Evolutionary conservation across 805 yeast genomes (phyloP).

Genomic region (Scheffersomyces stipitis): DNA sequence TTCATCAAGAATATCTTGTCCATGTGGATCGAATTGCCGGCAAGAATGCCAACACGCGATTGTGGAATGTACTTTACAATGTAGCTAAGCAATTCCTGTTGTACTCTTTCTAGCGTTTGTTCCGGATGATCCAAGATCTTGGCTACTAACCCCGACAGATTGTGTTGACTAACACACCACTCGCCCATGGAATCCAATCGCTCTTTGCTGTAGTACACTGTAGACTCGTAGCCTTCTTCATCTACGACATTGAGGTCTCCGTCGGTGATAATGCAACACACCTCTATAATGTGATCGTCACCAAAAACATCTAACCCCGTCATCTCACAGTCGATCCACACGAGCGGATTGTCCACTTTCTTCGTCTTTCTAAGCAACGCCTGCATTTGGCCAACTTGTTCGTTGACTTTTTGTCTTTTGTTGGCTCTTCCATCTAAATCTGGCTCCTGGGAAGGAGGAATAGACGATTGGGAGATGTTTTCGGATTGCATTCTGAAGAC

Average conservation of each 20-base stretch:
- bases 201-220: conserved; percentile 64
- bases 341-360: conserved; percentile 44
- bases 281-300: conserved; percentile 82
- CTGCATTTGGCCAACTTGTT: not conserved
- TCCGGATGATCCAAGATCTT: conserved; percentile 57
- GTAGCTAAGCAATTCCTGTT: conserved; percentile 62
- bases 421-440: not conserved
- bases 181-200: conserved; percentile 73
- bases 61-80: conserved; percentile 54
- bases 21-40: conserved; percentile 92
- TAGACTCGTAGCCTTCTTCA: conserved; percentile 73
- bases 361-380: not conserved
- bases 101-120: conserved; percentile 60
- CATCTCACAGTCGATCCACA: conserved; percentile 99
- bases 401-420: not conserved
- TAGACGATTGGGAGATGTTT: not conserved
- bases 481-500: not conserved
- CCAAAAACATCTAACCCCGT: conserved; percentile 81
- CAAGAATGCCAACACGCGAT: conserved; percentile 64
- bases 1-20: conserved; percentile 81
- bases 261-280: conserved; percentile 88
- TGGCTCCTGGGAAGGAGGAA: not conserved
- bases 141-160: conserved; percentile 69
- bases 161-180: conserved; percentile 88
- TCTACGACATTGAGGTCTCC: conserved; percentile 72